phyloP scores from a whole-genome alignment of 176 grass and related monocot species.

The Typha latifolia region DNA sequence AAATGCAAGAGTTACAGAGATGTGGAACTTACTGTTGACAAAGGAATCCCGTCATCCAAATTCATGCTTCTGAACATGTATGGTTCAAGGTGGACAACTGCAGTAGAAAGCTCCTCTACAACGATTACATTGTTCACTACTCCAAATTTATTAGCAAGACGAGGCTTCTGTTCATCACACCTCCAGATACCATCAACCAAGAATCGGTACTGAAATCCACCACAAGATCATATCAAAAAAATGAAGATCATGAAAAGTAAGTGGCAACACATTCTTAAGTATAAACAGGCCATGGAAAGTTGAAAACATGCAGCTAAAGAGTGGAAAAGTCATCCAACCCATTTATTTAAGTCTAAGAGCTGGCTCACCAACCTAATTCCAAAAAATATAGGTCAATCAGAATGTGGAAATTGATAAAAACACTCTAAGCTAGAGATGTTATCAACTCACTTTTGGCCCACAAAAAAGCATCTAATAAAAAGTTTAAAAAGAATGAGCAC shows the following conservation, averaged over 20 bases:
- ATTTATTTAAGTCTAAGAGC: background rate
- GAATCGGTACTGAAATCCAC: slow-evolving; percentile 54
- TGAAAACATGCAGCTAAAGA: background rate
- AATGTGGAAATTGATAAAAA: too few relatives aligned
- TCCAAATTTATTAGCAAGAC: slow-evolving; percentile 37
- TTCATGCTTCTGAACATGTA: slow-evolving; percentile 23
- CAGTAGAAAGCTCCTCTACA: slow-evolving; percentile 34
- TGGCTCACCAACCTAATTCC: background rate
- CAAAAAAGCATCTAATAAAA: background rate
- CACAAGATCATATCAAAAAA: slow-evolving; percentile 26
- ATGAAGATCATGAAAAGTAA: background rate
- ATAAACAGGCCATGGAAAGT: background rate
- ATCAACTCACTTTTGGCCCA: background rate
- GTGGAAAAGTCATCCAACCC: background rate
- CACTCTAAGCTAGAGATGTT: background rate
- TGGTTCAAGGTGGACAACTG: slow-evolving; percentile 31
- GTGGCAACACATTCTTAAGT: slow-evolving; percentile 17
- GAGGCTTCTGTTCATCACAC: slow-evolving; percentile 40
- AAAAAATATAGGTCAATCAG: too few relatives aligned
- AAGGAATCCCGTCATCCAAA: slow-evolving; percentile 35
- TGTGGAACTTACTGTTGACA: slow-evolving; percentile 46
- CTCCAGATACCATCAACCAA: slow-evolving; percentile 53
- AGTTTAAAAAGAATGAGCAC: background rate
- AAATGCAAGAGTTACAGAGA: slow-evolving; percentile 9
- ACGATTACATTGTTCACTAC: slow-evolving; percentile 46